These are phyloP conservation scores for Podaxis rugospora DNA, from an alignment of 768 basidiomycete genomes.

Conservation along the genomic window DNA sequence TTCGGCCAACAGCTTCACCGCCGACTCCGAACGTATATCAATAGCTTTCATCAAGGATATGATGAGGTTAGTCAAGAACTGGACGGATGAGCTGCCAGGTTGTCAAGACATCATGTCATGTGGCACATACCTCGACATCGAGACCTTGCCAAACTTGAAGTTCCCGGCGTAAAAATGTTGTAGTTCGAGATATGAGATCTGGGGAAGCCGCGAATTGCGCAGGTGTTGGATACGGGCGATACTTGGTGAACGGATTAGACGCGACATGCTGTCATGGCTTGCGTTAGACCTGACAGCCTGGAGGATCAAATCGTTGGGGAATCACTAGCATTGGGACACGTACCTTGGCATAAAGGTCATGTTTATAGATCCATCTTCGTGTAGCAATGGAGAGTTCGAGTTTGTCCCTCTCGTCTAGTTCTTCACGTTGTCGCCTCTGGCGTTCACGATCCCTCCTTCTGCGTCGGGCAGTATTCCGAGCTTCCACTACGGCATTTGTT, in stretches of 20 bases:
- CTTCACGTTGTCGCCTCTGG: slow-evolving; percentile 41
- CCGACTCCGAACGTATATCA: slow-evolving; percentile 87
- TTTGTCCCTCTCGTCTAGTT: slow-evolving; percentile 58
- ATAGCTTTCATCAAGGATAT: slow-evolving; percentile 89
- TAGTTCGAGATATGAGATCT: slow-evolving; percentile 72
- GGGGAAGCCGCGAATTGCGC: slow-evolving; percentile 76
- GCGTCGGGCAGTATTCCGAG: slow-evolving; percentile 19
- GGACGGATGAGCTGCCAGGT: slow-evolving; percentile 16
- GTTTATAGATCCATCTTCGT: slow-evolving; percentile 77
- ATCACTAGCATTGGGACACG: slow-evolving; percentile 18
- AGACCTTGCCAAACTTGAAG: slow-evolving; percentile 82
- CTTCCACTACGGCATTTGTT: slow-evolving; percentile 21
- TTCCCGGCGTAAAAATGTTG: slow-evolving; percentile 78
- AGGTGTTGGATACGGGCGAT: slow-evolving; percentile 87
- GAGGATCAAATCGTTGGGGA: background rate
- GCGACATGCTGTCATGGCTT: slow-evolving; percentile 69
- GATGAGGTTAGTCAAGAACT: slow-evolving; percentile 89
- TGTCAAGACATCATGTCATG: slow-evolving; percentile 5
- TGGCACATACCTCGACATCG: slow-evolving; percentile 74
- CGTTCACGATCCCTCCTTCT: slow-evolving; percentile 40
- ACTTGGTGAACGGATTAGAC: slow-evolving; percentile 81
- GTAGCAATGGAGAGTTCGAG: slow-evolving; percentile 71
- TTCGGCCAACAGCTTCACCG: slow-evolving; percentile 79
- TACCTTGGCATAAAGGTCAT: slow-evolving; percentile 84
- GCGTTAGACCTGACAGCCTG: slow-evolving; percentile 11